A percentile compares a stretch with the other conserved stretches of the same genome.
Evolutionary conservation across 1,139 yeast species (phyloP).

Genomic region (Geotrichum aggregatum): DNA sequence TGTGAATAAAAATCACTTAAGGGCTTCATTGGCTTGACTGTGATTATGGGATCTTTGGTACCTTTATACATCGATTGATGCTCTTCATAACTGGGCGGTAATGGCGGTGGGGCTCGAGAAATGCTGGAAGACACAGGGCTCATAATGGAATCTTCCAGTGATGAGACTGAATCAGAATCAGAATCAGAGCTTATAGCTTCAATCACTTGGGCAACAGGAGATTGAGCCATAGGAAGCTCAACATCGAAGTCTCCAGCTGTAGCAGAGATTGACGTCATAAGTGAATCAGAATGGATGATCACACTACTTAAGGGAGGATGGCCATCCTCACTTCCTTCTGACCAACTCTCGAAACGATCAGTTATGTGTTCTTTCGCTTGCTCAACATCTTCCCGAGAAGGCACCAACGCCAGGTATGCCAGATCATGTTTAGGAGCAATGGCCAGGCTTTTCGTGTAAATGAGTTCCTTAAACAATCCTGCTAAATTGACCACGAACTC

Average conservation of each 20-base stretch:
- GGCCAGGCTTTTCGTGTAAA: constrained; percentile 55
- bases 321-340: no score
- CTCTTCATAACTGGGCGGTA: no score
- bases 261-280: neutral
- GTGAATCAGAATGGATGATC: neutral
- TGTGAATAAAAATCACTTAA: neutral
- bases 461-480: constrained; percentile 64
- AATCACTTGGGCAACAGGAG: neutral
- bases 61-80: no score
- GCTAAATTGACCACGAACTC: constrained; percentile 74
- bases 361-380: constrained; percentile 15
- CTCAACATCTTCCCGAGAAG: constrained; percentile 42
- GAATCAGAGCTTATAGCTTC: neutral
- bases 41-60: constrained; percentile 16
- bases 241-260: neutral
- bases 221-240: neutral
- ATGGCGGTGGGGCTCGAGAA: no score
- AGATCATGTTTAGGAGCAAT: constrained; percentile 79
- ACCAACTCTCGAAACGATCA: neutral
- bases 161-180: neutral
- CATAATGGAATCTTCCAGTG: no score
- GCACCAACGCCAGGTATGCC: constrained; percentile 84
- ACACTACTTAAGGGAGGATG: neutral
- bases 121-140: no score
- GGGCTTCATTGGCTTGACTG: neutral